phyloP scores from a whole-genome alignment of 78 protist genomes.

The Dictyostelium firmibasis region DNA sequence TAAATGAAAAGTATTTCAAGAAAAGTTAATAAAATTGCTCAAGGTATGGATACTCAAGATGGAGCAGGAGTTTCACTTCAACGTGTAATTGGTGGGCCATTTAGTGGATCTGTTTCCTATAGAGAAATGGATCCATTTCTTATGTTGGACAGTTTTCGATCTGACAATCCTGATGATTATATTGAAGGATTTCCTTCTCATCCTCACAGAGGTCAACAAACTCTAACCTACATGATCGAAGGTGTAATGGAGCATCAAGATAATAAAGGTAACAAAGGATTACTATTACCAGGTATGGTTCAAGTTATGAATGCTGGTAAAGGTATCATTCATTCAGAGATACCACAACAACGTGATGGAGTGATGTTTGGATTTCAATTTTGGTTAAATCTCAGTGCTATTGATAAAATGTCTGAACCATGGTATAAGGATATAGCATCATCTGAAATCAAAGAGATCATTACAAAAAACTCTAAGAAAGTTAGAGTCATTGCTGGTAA shows the following conservation, averaged over 20 bases:
- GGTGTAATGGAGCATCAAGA: constrained; percentile 83
- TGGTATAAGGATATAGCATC: constrained; percentile 68
- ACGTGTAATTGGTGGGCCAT: neutral
- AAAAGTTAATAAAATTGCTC: neutral
- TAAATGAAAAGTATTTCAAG: no score
- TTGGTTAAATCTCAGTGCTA: constrained; percentile 83
- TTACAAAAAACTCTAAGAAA: neutral
- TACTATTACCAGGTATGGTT: constrained; percentile 47
- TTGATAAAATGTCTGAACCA: constrained; percentile 85
- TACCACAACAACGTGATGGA: constrained; percentile 55
- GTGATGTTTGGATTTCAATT: constrained; percentile 78
- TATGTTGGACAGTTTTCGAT: constrained; percentile 53
- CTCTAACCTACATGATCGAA: neutral
- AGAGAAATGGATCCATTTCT: constrained; percentile 63
- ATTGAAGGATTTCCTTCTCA: constrained; percentile 83
- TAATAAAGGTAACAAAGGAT: constrained; percentile 76
- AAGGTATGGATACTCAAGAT: constrained; percentile 12
- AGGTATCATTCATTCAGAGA: constrained; percentile 88
- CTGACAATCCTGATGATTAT: constrained; percentile 45
- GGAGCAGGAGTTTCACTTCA: constrained; percentile 41
- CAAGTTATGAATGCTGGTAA: constrained; percentile 91
- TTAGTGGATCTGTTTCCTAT: no score
- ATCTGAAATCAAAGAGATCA: neutral
- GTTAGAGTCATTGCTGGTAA: constrained; percentile 69
- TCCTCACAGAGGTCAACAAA: constrained; percentile 91